phyloP scores from a whole-genome alignment of 2,329 filamentous ascomycete genomes.

The Aurifilum marmelostoma region DNA sequence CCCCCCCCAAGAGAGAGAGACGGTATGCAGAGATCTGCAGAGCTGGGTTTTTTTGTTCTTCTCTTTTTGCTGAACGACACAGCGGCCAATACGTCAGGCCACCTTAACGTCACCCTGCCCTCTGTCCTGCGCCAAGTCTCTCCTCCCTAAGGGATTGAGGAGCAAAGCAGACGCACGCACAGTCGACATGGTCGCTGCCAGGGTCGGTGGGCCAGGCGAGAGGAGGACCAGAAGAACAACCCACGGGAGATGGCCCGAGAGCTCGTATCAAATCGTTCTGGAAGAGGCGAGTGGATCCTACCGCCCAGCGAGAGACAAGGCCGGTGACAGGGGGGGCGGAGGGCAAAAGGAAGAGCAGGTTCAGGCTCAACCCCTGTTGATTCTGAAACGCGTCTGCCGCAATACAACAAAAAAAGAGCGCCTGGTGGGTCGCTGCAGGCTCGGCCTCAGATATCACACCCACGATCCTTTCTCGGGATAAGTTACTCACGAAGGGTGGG shows the following conservation, averaged over 20 bases:
- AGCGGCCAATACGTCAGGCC: constrained; percentile 12
- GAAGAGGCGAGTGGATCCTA: constrained; percentile 20
- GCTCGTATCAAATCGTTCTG: constrained; percentile 27
- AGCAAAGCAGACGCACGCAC: neutral
- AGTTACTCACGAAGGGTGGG: neutral
- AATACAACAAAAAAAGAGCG: constrained; percentile 13
- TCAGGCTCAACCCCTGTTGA: constrained; percentile 5
- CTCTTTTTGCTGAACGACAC: constrained; percentile 11
- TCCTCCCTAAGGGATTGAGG: no score
- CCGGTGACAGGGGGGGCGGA: neutral
- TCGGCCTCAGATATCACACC: constrained; percentile 6
- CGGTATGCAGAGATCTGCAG: constrained; percentile 16
- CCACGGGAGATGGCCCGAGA: constrained; percentile 9
- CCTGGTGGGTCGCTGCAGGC: neutral
- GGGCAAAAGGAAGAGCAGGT: neutral
- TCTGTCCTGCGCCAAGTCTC: neutral
- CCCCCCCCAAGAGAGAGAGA: neutral
- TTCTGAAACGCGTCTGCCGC: constrained; percentile 24
- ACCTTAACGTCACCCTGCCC: constrained; percentile 1
- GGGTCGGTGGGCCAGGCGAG: neutral
- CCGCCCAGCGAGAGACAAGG: constrained; percentile 1
- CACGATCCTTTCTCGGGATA: neutral
- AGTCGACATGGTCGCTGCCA: neutral
- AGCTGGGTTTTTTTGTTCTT: no score
- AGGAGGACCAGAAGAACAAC: neutral